These are phyloP conservation scores for Herpotrichia juniperi DNA, from an alignment of 2,329 filamentous ascomycete genomes.

Conservation along the genomic window DNA sequence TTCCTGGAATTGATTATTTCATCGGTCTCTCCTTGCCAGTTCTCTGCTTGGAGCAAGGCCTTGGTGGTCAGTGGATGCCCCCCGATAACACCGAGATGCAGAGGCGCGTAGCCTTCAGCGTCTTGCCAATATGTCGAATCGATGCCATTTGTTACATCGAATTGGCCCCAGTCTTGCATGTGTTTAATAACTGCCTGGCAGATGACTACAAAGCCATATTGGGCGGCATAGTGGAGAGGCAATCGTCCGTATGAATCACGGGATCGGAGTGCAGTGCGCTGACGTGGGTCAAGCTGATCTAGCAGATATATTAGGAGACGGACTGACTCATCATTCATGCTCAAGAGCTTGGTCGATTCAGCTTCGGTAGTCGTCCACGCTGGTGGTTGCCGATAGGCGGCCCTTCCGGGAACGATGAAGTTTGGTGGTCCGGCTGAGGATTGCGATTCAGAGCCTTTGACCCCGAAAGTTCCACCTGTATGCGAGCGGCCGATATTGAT, in stretches of 20 bases:
- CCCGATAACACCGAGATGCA: constrained; percentile 90
- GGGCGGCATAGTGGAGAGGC: constrained; percentile 90
- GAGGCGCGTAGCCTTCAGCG: constrained; percentile 83
- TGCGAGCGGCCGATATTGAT: constrained; percentile 86
- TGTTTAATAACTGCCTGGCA: constrained; percentile 85
- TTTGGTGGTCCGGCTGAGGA: constrained; percentile 64
- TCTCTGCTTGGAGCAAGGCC: constrained; percentile 79
- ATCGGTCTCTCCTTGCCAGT: constrained; percentile 70
- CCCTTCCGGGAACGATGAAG: constrained; percentile 80
- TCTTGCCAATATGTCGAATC: constrained; percentile 92
- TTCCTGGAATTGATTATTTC: constrained; percentile 70
- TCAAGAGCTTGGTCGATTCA: constrained; percentile 63
- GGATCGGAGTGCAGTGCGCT: constrained; percentile 70
- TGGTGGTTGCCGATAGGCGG: constrained; percentile 67
- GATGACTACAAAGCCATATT: constrained; percentile 92
- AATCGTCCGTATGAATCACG: constrained; percentile 82
- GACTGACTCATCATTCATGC: constrained; percentile 76
- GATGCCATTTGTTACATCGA: constrained; percentile 83
- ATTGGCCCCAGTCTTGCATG: constrained; percentile 89
- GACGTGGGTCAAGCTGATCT: constrained; percentile 69
- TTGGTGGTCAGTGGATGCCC: constrained; percentile 88
- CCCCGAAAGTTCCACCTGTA: constrained; percentile 54
- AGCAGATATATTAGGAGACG: constrained; percentile 69
- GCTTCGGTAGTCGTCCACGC: constrained; percentile 71
- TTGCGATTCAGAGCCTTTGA: constrained; percentile 59